These are phyloP conservation scores for Sphagnum tenellum DNA, from an alignment of 225 moss, liverwort and hornwort species.

Conservation along the genomic window DNA sequence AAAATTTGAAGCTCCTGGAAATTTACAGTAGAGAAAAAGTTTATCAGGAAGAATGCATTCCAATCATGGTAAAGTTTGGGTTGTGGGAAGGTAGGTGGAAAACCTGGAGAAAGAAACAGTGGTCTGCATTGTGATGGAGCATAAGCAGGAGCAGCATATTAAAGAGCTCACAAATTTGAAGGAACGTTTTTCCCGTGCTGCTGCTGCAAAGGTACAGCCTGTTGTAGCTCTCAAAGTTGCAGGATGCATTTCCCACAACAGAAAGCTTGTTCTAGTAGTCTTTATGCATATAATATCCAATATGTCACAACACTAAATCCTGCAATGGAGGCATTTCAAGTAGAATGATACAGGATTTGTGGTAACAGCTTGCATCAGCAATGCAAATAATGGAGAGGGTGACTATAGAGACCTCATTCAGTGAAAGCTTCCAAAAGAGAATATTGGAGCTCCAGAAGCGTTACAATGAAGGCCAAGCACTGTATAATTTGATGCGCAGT, in stretches of 20 bases:
- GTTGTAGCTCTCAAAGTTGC: background rate
- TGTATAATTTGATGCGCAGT: constrained; percentile 59
- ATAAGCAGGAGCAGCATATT: constrained; percentile 30
- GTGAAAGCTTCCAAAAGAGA: constrained; percentile 37
- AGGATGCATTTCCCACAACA: background rate
- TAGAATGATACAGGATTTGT: background rate
- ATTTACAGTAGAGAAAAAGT: too few species aligned
- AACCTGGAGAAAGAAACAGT: constrained; percentile 51
- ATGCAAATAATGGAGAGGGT: constrained; percentile 46
- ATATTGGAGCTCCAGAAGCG: constrained; percentile 48
- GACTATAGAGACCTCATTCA: constrained; percentile 37
- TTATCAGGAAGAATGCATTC: too few species aligned
- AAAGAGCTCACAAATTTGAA: constrained; percentile 32
- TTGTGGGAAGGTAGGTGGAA: constrained; percentile 18
- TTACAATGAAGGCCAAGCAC: constrained; percentile 27
- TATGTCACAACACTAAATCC: too few species aligned
- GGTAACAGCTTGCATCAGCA: constrained; percentile 42
- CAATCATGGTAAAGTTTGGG: too few species aligned
- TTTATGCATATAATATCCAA: too few species aligned
- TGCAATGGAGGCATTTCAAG: too few species aligned
- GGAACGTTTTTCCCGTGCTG: constrained; percentile 46
- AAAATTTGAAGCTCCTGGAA: too few species aligned
- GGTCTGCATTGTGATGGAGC: constrained; percentile 44
- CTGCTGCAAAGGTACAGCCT: constrained; percentile 39
- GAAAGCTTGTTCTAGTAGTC: too few species aligned